Base-by-base conservation (phyloP, 495 filamentous ascomycete species). In the Clavariopsis aquatica region DNA sequence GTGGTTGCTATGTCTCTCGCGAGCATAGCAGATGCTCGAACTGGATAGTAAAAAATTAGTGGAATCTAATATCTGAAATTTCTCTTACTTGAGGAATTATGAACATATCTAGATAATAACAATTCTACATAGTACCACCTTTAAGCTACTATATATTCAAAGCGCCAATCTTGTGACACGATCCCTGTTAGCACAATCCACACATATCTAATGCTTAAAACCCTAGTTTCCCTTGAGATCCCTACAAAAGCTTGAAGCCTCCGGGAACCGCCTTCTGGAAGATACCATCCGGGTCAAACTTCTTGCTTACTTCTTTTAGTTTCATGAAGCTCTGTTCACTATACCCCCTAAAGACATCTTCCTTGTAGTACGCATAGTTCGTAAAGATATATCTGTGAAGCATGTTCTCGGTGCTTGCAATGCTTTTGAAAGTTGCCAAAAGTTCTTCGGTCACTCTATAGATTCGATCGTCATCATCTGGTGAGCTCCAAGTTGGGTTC, bases 281-380 rank as follows among this genome's bases (percentile, higher is more conserved):
- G 2, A 76, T 41, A 1, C 62, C 63, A 8, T 64, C 56, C 0
- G 79, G 78, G 58, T 82, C 80, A 60, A 75, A 79, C 53, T 69
- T 73, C 36, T 64, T 65, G 27, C 75, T 71, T 17, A 78, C 69
- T 4, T 64, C 60, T 54, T 70, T 66, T 65, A 82, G 55, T 12
- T 64, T 62, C 36, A 54, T 63, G 52, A 73, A 59, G 52, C 79
- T 81, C 13, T 56, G 62, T n/a, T 52, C 62, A 0, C 78, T 76
- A 56, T 80, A 82, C 20, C 62, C 45, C 9, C 1, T n/a, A 22
- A 65, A 51, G 3, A 52, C 6, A 29, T 59, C 43, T 43, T 65
- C 41, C 23, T 57, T 43, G 24, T 46, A 4, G n/a, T 49, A 58
- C 5, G 41, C 52, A 65, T 65, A 65, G 46, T 65, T 65, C 9